These are phyloP conservation scores for Rasamsonia emersonii DNA, from an alignment of 2,329 filamentous ascomycete genomes.

Conservation along the genomic window DNA sequence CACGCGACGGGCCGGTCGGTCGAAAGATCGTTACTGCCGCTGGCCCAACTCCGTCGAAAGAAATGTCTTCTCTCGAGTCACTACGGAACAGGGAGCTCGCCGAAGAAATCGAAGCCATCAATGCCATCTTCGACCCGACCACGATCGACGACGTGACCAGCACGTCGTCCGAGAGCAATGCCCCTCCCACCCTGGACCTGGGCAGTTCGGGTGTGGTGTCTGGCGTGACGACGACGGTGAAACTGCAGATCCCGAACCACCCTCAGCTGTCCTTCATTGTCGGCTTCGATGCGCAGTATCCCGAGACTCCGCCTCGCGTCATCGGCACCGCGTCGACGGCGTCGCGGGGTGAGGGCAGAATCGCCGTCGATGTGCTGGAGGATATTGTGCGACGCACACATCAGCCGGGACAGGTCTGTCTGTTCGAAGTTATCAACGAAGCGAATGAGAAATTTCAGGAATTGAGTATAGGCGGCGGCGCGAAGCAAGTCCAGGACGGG, in stretches of 20 bases:
- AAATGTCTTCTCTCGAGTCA: constrained; percentile 15
- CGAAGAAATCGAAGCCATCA: constrained; percentile 41
- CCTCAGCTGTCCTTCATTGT: constrained; percentile 40
- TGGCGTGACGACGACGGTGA: constrained; percentile 36
- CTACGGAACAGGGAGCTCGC: constrained; percentile 32
- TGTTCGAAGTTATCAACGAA: constrained; percentile 83
- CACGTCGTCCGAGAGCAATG: constrained; percentile 11
- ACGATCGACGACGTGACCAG: constrained; percentile 42
- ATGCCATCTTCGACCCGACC: constrained; percentile 56
- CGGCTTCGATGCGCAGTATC: constrained; percentile 66
- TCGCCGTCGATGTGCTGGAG: constrained; percentile 60
- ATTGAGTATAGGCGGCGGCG: constrained; percentile 38
- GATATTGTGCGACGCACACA: constrained; percentile 61
- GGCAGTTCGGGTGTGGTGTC: constrained; percentile 13
- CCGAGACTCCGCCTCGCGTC: constrained; percentile 62
- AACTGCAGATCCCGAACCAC: constrained; percentile 58
- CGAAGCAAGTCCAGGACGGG: too few species aligned
- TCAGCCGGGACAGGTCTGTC: constrained; percentile 65
- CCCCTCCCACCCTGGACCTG: constrained; percentile 19
- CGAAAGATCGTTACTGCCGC: too few species aligned
- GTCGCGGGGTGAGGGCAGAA: constrained; percentile 61
- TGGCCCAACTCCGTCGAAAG: too few species aligned
- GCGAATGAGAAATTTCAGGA: constrained; percentile 45
- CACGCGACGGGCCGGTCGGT: too few species aligned
- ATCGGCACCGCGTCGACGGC: constrained; percentile 72